Evolutionary conservation across 2,329 filamentous ascomycete species (phyloP), one percentile per base, ranked within the genome.

Genomic region (Fusarium dimerum): DNA sequence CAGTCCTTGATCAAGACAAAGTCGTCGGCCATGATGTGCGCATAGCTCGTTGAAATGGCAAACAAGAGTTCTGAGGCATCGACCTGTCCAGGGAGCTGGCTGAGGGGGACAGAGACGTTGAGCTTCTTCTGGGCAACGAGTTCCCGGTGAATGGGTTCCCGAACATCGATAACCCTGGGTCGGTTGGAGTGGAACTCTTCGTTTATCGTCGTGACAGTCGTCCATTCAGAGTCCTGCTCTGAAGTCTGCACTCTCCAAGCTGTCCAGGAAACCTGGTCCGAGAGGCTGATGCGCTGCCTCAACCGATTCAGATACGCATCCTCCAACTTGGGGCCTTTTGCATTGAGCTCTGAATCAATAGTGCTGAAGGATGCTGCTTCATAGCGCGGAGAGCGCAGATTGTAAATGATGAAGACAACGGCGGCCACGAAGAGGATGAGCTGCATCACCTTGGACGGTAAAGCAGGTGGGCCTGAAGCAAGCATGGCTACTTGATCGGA

Each of bases 11-110:
- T 58, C 40, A 77, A 61, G 10, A 73, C 69, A 50, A 69, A 70
- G 47, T 77, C 69, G 10, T 68, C 62, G 41, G 71, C 68, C 2
- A 65, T 63, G 30, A 79, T 63, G 5, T 75, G 70, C 15, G 68
- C 65, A 49, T 73, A 77, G 12, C 73, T 76, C 1, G 76, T 76
- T 3, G 75, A 74, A 26, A 79, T 61, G 40, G 73, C 75, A 47
- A 79, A 76, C 3, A 78, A 54, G 45, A 74, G 72, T 2, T 68
- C 60, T 0, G 76, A 75, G 0, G 71, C 74, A 45, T 78, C 71
- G 4, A 73, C 54, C 32, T 69, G 63, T 15, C 65, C 67, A 5
- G 69, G 65, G 5, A 54, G 61, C 5, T 65, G 56, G 13, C 71
- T 70, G 26, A 52, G 51, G 5, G 67, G 62, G 12, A 73, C 59